These are phyloP conservation scores for Apiospora koreana DNA, from an alignment of 2,329 filamentous ascomycete genomes.

Conservation along the genomic window DNA sequence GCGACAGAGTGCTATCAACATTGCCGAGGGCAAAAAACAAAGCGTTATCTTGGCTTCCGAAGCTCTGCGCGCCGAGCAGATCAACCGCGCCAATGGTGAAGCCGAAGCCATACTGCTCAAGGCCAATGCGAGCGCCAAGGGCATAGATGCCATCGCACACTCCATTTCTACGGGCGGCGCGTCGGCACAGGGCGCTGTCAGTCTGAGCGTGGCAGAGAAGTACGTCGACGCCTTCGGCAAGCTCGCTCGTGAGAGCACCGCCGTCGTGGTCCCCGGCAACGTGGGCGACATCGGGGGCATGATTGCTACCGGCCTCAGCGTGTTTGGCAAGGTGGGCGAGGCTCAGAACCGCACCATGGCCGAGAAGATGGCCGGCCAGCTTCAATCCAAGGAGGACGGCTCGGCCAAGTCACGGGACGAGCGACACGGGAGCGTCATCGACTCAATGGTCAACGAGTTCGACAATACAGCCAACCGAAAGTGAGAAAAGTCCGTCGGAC, in stretches of 20 bases:
- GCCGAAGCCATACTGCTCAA: slow-evolving; percentile 89
- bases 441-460: slow-evolving; percentile 34
- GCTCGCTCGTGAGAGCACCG: slow-evolving; percentile 92
- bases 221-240: slow-evolving; percentile 95
- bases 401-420: background rate
- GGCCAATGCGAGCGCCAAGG: slow-evolving; percentile 80
- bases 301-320: slow-evolving; percentile 94
- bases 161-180: slow-evolving; percentile 73
- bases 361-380: slow-evolving; percentile 30
- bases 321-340: slow-evolving; percentile 91
- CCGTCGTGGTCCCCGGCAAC: slow-evolving; percentile 93
- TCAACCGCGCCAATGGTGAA: slow-evolving; percentile 91
- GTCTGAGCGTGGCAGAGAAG: slow-evolving; percentile 90
- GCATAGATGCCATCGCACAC: slow-evolving; percentile 82
- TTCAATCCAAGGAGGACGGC: slow-evolving; percentile 18
- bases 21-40: slow-evolving; percentile 96
- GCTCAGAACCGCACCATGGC: slow-evolving; percentile 71
- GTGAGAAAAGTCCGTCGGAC: background rate
- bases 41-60: slow-evolving; percentile 95
- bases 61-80: slow-evolving; percentile 83
- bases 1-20: slow-evolving; percentile 96
- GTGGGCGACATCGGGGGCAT: slow-evolving; percentile 94
- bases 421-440: slow-evolving; percentile 23
- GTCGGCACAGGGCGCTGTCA: slow-evolving; percentile 80
- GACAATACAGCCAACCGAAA: slow-evolving; percentile 27